Conservation (phyloP, 2,329 filamentous ascomycete species). For the Calonectria pteridis region DNA sequence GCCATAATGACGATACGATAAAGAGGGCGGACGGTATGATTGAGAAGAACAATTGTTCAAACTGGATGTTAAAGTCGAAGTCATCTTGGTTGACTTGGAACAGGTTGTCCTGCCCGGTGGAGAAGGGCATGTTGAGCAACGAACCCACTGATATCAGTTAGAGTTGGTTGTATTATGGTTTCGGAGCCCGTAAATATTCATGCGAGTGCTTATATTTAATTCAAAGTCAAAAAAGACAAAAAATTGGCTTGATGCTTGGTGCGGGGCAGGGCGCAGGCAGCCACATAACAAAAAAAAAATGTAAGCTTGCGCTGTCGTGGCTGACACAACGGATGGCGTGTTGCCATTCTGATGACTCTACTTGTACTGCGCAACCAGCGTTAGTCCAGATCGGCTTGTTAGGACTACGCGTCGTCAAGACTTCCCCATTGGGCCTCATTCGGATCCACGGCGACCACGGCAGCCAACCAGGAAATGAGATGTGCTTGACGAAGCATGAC, state of each 20-base stretch:
- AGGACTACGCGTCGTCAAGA: background rate
- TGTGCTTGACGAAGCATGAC: background rate
- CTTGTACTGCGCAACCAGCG: background rate
- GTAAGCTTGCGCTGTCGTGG: background rate
- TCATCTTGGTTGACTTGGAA: constrained; percentile 14
- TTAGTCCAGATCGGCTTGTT: background rate
- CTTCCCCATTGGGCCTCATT: background rate
- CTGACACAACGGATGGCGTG: background rate
- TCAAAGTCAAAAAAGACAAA: background rate
- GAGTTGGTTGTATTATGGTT: background rate
- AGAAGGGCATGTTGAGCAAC: constrained; percentile 6
- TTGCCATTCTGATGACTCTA: background rate
- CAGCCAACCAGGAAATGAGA: background rate
- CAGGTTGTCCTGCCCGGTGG: constrained; percentile 9
- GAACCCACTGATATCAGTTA: background rate
- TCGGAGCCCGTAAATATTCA: too few species aligned
- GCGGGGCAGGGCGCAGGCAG: background rate
- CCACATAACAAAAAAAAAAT: background rate
- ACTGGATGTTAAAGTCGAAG: constrained; percentile 24
- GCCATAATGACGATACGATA: constrained; percentile 24
- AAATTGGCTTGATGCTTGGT: background rate
- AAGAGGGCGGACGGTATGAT: constrained; percentile 19
- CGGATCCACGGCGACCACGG: background rate
- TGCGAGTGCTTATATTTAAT: background rate
- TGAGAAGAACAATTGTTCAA: constrained; percentile 23